phyloP scores from a whole-genome alignment of 768 basidiomycete species.

The Trametes punicea region DNA sequence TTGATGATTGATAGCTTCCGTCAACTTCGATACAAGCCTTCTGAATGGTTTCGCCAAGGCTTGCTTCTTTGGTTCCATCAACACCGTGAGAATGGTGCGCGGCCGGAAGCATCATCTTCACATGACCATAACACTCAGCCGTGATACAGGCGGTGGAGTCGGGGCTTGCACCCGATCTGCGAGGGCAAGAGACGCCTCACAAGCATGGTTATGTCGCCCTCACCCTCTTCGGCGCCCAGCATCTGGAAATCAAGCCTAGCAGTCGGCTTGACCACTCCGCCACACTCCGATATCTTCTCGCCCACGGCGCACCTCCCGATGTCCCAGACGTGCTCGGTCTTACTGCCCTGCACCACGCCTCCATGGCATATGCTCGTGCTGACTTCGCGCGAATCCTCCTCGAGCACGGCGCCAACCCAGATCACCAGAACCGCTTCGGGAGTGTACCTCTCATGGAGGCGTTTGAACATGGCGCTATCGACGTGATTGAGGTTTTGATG shows the following conservation, averaged over 20 bases:
- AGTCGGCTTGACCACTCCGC: slow-evolving; percentile 29
- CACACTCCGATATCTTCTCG: slow-evolving; percentile 41
- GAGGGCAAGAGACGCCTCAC: slow-evolving; percentile 19
- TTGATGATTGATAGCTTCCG: neutral
- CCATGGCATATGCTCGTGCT: slow-evolving; percentile 29
- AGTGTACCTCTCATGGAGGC: slow-evolving; percentile 36
- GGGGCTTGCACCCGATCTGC: slow-evolving; percentile 19
- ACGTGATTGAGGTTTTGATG: slow-evolving; percentile 43
- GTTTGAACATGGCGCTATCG: slow-evolving; percentile 9
- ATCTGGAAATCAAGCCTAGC: slow-evolving; percentile 1
- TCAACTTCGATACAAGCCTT: neutral
- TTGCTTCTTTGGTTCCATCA: slow-evolving; percentile 8
- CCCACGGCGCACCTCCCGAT: slow-evolving; percentile 39
- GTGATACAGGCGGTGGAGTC: slow-evolving; percentile 10
- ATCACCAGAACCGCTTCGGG: slow-evolving; percentile 48
- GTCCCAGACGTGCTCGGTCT: slow-evolving; percentile 44
- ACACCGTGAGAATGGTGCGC: neutral
- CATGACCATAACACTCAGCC: neutral
- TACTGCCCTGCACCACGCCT: slow-evolving; percentile 49
- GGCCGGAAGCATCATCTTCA: neutral
- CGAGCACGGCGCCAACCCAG: slow-evolving; percentile 44
- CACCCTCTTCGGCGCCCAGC: slow-evolving; percentile 20
- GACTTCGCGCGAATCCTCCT: slow-evolving; percentile 40
- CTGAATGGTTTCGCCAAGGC: slow-evolving; percentile 10
- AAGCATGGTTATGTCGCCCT: slow-evolving; percentile 20